Percentiles rank a stretch among this genome's conserved stretches.
phyloP scores from a whole-genome alignment of 1,284 basidiomycete species.

The Golubevia pallescens region DNA sequence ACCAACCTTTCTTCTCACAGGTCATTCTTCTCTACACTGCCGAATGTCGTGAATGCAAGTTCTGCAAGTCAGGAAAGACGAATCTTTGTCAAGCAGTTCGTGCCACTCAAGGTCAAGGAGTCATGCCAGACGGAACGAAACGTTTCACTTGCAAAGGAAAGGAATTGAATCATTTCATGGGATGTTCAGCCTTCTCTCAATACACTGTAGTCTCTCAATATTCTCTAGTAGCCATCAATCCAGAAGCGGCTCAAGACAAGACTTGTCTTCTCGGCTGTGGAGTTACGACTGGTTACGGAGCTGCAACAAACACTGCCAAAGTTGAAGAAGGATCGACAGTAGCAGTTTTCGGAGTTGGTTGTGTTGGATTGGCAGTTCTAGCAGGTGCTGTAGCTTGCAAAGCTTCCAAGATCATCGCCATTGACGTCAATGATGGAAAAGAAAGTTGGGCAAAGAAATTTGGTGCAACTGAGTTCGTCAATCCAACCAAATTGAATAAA shows the following conservation, averaged over 20 bases:
- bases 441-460: conserved; percentile 82
- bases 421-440: conserved; percentile 90
- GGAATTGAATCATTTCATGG: conserved; percentile 63
- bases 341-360: conserved; percentile 57
- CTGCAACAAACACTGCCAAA: conserved; percentile 58
- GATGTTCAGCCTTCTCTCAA: conserved; percentile 54
- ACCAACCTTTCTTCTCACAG: neutral
- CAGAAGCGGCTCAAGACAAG: conserved; percentile 55
- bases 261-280: conserved; percentile 61
- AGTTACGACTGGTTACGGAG: conserved; percentile 60
- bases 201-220: conserved; percentile 63
- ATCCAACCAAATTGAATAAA: conserved; percentile 75
- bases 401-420: conserved; percentile 74
- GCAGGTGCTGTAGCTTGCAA: conserved; percentile 51
- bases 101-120: conserved; percentile 56
- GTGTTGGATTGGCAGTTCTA: conserved; percentile 55
- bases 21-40: conserved; percentile 63
- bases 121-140: conserved; percentile 61
- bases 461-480: conserved; percentile 95
- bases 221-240: conserved; percentile 58
- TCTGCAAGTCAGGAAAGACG: conserved; percentile 62
- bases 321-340: conserved; percentile 52
- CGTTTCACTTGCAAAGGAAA: conserved; percentile 59
- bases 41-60: conserved; percentile 62
- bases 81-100: conserved; percentile 61